Percentiles rank a stretch among this genome's conserved stretches.
Evolutionary conservation across 139 green algal genomes (phyloP).

Genomic region (Picochlorum sp.): DNA sequence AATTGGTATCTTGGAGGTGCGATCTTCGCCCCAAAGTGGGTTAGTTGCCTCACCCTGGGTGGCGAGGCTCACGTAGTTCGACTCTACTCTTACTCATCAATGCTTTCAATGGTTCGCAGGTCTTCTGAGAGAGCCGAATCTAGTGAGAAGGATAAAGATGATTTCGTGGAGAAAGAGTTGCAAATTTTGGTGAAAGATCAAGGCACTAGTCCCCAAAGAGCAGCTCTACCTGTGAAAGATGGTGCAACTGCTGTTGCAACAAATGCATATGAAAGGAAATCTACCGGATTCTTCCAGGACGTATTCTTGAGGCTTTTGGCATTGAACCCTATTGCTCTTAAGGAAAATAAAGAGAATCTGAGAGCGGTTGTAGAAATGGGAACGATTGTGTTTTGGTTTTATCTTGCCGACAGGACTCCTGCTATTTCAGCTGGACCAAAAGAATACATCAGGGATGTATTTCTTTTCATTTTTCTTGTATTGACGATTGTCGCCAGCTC

Average conservation of each 20-base stretch:
- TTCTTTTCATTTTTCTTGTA: slow-evolving; percentile 71
- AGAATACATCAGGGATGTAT: slow-evolving; percentile 46
- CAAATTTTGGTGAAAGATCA: neutral
- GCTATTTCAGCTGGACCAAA: slow-evolving; percentile 26
- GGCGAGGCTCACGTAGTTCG: neutral
- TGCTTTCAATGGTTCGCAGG: neutral
- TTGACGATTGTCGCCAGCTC: slow-evolving; percentile 44
- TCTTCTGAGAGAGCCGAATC: neutral
- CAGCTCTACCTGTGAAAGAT: neutral
- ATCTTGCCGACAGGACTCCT: slow-evolving; percentile 68
- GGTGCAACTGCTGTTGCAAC: neutral
- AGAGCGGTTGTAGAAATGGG: slow-evolving; percentile 58
- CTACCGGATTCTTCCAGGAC: neutral
- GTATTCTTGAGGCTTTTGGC: slow-evolving; percentile 12
- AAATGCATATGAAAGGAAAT: neutral
- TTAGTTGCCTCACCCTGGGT: too few species aligned
- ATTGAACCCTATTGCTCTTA: slow-evolving; percentile 22
- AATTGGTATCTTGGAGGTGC: neutral
- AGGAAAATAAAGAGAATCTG: neutral
- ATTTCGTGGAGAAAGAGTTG: neutral
- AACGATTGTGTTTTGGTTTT: slow-evolving; percentile 76
- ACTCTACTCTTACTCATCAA: neutral
- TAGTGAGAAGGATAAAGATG: neutral
- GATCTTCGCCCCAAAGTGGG: too few species aligned
- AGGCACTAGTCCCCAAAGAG: neutral